phyloP scores from a whole-genome alignment of 1,284 basidiomycete genomes.

The Butyriboletus appendiculatus region DNA sequence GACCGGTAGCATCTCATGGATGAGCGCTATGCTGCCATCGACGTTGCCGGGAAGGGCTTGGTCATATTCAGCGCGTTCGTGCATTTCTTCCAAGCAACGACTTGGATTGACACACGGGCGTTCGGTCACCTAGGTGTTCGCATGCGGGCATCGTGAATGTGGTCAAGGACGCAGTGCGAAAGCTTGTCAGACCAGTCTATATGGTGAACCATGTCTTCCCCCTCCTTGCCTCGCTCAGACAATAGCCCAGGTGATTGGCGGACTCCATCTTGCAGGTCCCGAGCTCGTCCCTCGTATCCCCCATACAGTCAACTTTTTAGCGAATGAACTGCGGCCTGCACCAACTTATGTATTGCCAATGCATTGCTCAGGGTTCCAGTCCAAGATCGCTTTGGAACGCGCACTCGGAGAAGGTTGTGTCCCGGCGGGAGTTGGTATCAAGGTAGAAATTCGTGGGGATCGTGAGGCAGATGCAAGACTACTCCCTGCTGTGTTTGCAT shows the following conservation, averaged over 20 bases:
- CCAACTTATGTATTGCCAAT: constrained; percentile 77
- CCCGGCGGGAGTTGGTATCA: constrained; percentile 73
- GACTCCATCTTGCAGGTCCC: constrained; percentile 74
- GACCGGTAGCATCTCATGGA: constrained; percentile 68
- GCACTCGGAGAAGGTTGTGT: constrained; percentile 75
- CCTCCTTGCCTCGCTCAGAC: background rate
- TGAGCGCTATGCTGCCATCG: constrained; percentile 75
- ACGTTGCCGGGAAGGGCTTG: constrained; percentile 77
- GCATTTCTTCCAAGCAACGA: background rate
- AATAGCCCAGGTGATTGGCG: constrained; percentile 63
- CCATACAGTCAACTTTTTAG: constrained; percentile 72
- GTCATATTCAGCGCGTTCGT: constrained; percentile 80
- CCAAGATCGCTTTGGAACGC: constrained; percentile 65
- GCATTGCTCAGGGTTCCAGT: constrained; percentile 80
- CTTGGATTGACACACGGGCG: background rate
- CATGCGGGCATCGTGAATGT: constrained; percentile 87
- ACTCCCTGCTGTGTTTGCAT: constrained; percentile 27
- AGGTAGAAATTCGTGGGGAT: constrained; percentile 52
- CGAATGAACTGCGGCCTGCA: constrained; percentile 55
- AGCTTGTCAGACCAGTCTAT: constrained; percentile 68
- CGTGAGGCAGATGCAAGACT: constrained; percentile 41
- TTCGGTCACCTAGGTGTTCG: constrained; percentile 55
- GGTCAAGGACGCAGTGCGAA: constrained; percentile 61
- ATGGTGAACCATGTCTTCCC: constrained; percentile 49
- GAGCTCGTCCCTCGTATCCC: constrained; percentile 63